Conservation (phyloP, 2,329 filamentous ascomycete genomes). For the Verticillium nubilum region DNA sequence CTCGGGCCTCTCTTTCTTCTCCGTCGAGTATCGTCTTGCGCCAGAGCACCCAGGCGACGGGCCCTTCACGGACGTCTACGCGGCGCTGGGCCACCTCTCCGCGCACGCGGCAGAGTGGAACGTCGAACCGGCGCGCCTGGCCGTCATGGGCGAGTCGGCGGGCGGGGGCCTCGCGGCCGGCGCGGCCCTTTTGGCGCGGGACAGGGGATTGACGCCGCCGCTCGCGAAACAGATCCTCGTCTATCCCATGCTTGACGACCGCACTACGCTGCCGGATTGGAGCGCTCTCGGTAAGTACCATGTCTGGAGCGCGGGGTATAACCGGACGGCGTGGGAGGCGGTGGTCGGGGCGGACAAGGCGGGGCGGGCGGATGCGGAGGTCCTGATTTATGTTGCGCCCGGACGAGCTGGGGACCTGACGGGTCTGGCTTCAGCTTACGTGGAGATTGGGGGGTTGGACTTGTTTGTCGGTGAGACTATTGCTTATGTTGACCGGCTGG, state of each 20-base stretch:
- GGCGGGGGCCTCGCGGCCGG: conserved; percentile 16
- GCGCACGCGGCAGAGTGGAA: conserved; percentile 15
- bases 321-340: conserved; percentile 2
- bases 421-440: conserved; percentile 27
- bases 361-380: conserved; percentile 2
- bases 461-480: conserved; percentile 27
- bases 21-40: conserved; percentile 34
- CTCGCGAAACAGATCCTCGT: conserved; percentile 25
- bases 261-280: conserved; percentile 7
- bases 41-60: conserved; percentile 31
- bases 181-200: conserved; percentile 31
- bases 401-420: conserved; percentile 14
- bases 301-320: not conserved
- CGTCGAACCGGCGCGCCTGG: conserved; percentile 14
- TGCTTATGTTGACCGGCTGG: conserved; percentile 23
- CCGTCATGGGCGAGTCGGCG: conserved; percentile 15
- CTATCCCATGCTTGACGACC: conserved; percentile 28
- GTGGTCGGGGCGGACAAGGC: not conserved
- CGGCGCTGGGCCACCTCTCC: conserved; percentile 17
- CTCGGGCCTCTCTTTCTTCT: conserved; percentile 26
- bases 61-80: conserved; percentile 29
- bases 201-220: conserved; percentile 15
- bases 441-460: conserved; percentile 31
- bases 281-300: not conserved
- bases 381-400: conserved; percentile 14